Evolutionary conservation across 345 rosid genomes (phyloP).

Genomic region (Linum tenue): DNA sequence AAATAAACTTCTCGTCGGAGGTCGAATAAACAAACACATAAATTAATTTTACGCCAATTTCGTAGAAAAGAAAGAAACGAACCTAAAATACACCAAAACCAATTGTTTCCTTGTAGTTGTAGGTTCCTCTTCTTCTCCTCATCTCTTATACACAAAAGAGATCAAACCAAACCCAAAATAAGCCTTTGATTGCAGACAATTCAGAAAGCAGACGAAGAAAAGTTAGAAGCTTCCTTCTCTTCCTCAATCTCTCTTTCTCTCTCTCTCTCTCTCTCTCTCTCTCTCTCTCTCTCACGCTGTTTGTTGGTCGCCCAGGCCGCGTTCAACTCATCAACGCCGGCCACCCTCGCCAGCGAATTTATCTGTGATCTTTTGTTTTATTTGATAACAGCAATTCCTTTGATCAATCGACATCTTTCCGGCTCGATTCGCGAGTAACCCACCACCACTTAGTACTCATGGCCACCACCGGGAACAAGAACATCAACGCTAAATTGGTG

Average conservation of each 20-base stretch:
- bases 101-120: too few relatives aligned
- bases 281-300: background rate
- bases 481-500: constrained; percentile 3
- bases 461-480: constrained; percentile 7
- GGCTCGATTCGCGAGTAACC: background rate
- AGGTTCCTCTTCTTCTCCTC: too few relatives aligned
- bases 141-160: too few relatives aligned
- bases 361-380: too few relatives aligned
- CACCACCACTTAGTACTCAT: background rate
- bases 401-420: background rate
- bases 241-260: background rate
- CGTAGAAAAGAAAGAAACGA: too few relatives aligned
- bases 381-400: too few relatives aligned
- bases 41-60: too few relatives aligned
- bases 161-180: too few relatives aligned
- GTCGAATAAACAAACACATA: too few relatives aligned
- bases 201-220: background rate
- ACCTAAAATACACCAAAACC: too few relatives aligned
- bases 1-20: too few relatives aligned
- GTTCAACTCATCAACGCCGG: background rate
- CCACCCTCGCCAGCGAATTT: background rate
- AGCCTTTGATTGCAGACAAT: background rate
- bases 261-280: too few relatives aligned
- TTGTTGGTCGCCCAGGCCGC: background rate
- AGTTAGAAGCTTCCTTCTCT: background rate